These are phyloP conservation scores for Leccinum subrobustum DNA, from an alignment of 1,284 basidiomycete species.

Conservation along the genomic window DNA sequence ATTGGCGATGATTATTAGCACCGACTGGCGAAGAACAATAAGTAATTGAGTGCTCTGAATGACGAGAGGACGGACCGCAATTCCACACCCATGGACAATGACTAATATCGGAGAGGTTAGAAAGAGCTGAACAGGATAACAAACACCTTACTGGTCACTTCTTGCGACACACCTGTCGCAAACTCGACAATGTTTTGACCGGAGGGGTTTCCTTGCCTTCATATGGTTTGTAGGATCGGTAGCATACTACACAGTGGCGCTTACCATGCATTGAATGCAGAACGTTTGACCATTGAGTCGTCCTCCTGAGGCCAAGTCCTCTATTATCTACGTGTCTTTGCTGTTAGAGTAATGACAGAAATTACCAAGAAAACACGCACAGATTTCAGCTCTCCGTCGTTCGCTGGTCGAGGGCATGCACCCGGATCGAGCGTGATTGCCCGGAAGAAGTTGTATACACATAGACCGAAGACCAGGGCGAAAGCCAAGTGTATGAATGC, in stretches of 20 bases:
- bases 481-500: conserved; percentile 77
- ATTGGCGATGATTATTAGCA: conserved; percentile 93
- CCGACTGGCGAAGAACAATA: conserved; percentile 59
- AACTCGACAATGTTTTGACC: conserved; percentile 93
- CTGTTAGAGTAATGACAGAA: not conserved
- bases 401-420: conserved; percentile 77
- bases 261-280: conserved; percentile 90
- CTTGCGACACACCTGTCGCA: conserved; percentile 90
- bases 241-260: conserved; percentile 16
- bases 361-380: conserved; percentile 41
- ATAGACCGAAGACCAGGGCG: conserved; percentile 67
- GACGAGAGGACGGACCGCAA: conserved; percentile 64
- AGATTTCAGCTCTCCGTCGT: conserved; percentile 80
- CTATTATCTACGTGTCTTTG: conserved; percentile 62
- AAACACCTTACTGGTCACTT: conserved; percentile 79
- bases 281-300: conserved; percentile 93
- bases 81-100: conserved; percentile 99
- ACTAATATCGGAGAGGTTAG: conserved; percentile 39
- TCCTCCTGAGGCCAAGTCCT: conserved; percentile 86
- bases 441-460: conserved; percentile 88
- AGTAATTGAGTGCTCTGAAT: conserved; percentile 1
- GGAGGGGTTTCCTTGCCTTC: conserved; percentile 84
- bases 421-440: conserved; percentile 89
- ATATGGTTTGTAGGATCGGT: not conserved
- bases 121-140: not conserved